Conservation (phyloP, 192 early-diverging fungal species). For the Entophlyctis helioformis region DNA sequence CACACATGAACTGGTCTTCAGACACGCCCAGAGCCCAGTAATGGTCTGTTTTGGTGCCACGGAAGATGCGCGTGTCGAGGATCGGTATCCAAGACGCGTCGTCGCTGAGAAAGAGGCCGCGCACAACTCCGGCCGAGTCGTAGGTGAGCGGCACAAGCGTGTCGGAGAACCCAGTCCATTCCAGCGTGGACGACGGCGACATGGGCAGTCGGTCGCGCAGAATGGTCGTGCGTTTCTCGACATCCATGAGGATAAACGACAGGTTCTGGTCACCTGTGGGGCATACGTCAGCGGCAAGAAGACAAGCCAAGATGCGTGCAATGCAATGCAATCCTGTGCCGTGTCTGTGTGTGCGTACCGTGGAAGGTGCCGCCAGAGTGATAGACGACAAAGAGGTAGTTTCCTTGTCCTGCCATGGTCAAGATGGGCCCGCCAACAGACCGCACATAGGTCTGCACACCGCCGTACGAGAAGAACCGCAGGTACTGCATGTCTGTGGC, state of each 20-base stretch:
- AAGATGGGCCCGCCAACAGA: constrained; percentile 41
- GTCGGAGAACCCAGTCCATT: constrained; percentile 82
- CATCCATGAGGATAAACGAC: constrained; percentile 55
- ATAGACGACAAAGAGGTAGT: constrained; percentile 32
- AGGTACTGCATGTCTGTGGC: constrained; percentile 65
- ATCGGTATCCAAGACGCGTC: constrained; percentile 72
- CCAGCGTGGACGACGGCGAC: constrained; percentile 41
- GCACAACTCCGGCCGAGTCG: constrained; percentile 69
- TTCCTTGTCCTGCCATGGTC: constrained; percentile 20
- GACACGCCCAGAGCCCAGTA: constrained; percentile 85
- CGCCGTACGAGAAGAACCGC: constrained; percentile 65
- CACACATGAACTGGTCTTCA: constrained; percentile 55
- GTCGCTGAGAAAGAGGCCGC: constrained; percentile 57
- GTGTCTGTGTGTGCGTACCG: constrained; percentile 6
- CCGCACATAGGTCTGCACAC: constrained; percentile 64
- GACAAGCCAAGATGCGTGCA: background rate
- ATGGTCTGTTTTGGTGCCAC: constrained; percentile 32
- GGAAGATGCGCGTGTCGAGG: constrained; percentile 42
- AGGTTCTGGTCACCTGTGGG: constrained; percentile 30
- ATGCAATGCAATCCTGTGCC: constrained; percentile 1
- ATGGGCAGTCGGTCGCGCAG: constrained; percentile 52
- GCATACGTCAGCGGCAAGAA: background rate
- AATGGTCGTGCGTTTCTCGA: constrained; percentile 31
- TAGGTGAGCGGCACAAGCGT: constrained; percentile 55
- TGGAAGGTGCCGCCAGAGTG: constrained; percentile 32